Conservation (phyloP, 1,284 basidiomycete species). For the Rhizoctonia solani region DNA sequence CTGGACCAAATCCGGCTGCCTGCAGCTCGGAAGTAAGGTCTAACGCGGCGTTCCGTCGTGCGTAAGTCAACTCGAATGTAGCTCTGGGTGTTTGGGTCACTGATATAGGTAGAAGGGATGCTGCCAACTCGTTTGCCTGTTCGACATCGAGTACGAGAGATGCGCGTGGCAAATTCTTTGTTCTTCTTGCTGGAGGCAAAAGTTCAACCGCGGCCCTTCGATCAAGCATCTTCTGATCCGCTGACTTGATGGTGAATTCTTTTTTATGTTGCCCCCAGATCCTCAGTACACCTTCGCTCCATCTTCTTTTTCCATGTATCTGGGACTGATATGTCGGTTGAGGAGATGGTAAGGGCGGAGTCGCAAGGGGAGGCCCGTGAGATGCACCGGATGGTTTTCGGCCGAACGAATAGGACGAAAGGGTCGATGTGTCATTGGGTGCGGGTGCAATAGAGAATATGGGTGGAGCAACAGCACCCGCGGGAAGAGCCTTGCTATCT, state of each 20-base stretch:
- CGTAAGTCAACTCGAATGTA: too few relatives aligned
- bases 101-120: too few relatives aligned
- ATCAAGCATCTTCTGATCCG: background rate
- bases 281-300: background rate
- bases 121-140: background rate
- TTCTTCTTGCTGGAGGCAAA: constrained; percentile 13
- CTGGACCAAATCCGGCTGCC: background rate
- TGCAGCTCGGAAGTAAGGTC: background rate
- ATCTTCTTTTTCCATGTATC: background rate
- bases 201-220: background rate
- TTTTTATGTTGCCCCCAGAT: background rate
- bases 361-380: background rate
- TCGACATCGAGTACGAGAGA: constrained; percentile 9
- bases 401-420: background rate
- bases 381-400: constrained; percentile 9
- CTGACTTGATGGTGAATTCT: background rate
- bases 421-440: background rate
- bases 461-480: constrained; percentile 1
- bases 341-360: background rate
- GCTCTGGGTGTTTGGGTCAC: too few relatives aligned
- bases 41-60: background rate
- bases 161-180: constrained; percentile 11
- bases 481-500: constrained; percentile 4
- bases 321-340: background rate
- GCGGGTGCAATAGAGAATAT: constrained; percentile 9